Evolutionary conservation across 2,329 filamentous ascomycete species (phyloP), one percentile per base, ranked within the genome.

Genomic region (Sclerotinia trifoliorum): DNA sequence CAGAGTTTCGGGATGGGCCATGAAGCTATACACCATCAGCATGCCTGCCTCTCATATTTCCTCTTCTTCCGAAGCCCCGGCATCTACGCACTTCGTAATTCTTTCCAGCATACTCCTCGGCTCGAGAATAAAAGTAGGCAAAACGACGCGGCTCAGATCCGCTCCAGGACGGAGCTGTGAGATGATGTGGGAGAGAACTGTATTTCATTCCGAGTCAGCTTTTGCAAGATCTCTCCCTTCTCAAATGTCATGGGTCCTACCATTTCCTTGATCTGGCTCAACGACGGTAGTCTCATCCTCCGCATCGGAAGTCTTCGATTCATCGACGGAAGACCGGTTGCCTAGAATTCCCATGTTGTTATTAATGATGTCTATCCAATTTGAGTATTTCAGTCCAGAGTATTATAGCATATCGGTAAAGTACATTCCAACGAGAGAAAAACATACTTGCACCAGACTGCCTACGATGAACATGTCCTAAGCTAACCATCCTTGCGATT

Each of bases 121-220:
- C 80, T 99, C 95, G 74, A 99, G 88, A 76, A 99, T 99, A 79
- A 99, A 99, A 60, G 95, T 99, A 52, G 95, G 95, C 68, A 99
- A 84, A 48, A 95, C 94, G 71, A 99, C 94, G 75, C 94, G 88
- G 80, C 93, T 97, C 74, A 99, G 84, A 79, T 99, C 95, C 75
- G 95, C 95, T 73, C 95, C 95, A 17, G 95, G 95, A 71, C 95
- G 91, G 71, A 99, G 85, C 81, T 99, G 95, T 65, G 94, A 96
- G 78, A 99, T 98, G 80, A 99, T 96, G 81, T 98, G 94, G 69
- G 89, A 92, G 74, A 99, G 90, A 77, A 99, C 95, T 97, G 44
- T 66, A 26, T 42, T 56, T 55, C 66, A 55, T 39, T n/a, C 60
- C 72, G 65, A 51, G 72, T 75, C 66, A 74, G 68, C 67, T 32